Evolutionary conservation across 1,284 basidiomycete species (phyloP), one percentile per base, ranked within the genome.

Genomic region (Cystobasidium pallidum): DNA sequence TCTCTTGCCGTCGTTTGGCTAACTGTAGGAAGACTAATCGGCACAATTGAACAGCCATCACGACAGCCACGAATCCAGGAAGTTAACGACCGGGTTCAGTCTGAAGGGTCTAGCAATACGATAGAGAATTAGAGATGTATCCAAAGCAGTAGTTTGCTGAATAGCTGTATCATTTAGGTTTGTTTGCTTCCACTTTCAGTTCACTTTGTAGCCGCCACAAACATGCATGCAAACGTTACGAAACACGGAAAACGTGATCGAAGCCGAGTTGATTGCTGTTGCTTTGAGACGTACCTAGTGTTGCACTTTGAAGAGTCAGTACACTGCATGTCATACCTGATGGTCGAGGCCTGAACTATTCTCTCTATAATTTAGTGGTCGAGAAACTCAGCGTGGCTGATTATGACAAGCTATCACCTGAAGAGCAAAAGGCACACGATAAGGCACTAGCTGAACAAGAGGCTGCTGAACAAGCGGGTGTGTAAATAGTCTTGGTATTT

Each of bases 381-480:
- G 30, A 73, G 30, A 47, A 76, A 66, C 72, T 75, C 59, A 66
- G 49, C 30, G 15, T 45, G 21, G 70, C 72, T 24, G 76, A 55
- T 13, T 74, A 63, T 59, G 70, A 74, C 47, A 54, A 63, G 41
- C 49, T 74, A 15, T 55, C 70, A 24, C 21, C 63, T 8, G 43
- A 57, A 7, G 68, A 74, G 52, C 72, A 76, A 59, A 43, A 65
- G 59, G 62, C 49, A 51, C 51, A 66, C 36, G 73, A 74, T 36
- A 32, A 64, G 49, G 61, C 66, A 39, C 21, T 57, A 34, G 51
- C 59, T 21, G 68, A 74, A 15, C 45, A 67, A 41, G 73, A 75
- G 43, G 70, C 43, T 1, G 62, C 65, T 6, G 78, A 79, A 66
- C 78, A 79, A 61, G 64, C 79, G 92, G 91, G 72, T 68, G 43